phyloP scores from a whole-genome alignment of 495 filamentous ascomycete species.

The Penicillium psychrofluorescens region DNA sequence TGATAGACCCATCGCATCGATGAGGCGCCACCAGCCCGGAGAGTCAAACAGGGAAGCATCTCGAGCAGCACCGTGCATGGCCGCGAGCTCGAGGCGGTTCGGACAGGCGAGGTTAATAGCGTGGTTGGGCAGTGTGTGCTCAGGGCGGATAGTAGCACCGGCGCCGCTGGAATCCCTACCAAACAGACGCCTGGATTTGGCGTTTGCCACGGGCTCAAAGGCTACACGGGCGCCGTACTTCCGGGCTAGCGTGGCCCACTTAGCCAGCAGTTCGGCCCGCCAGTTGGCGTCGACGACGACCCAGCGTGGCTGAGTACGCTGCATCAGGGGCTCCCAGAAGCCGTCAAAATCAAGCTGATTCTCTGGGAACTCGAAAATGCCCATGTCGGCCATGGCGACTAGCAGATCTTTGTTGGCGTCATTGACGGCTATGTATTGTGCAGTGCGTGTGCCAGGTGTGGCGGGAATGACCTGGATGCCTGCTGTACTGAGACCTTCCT shows the following conservation, averaged over 20 bases:
- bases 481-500: slow-evolving; percentile 53
- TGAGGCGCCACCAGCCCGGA: slow-evolving; percentile 62
- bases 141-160: slow-evolving; percentile 20
- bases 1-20: slow-evolving; percentile 64
- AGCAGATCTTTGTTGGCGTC: slow-evolving; percentile 72
- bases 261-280: slow-evolving; percentile 50
- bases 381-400: slow-evolving; percentile 92
- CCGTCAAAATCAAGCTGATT: slow-evolving; percentile 32
- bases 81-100: slow-evolving; percentile 70
- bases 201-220: slow-evolving; percentile 85
- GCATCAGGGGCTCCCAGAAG: slow-evolving; percentile 54
- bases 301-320: slow-evolving; percentile 55
- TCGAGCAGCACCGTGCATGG: slow-evolving; percentile 63
- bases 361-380: slow-evolving; percentile 59
- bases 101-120: slow-evolving; percentile 67
- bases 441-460: slow-evolving; percentile 53
- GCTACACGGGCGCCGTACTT: slow-evolving; percentile 50
- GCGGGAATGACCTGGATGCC: slow-evolving; percentile 53
- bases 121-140: slow-evolving; percentile 50
- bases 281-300: slow-evolving; percentile 82
- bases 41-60: slow-evolving; percentile 58
- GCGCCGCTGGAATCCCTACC: slow-evolving; percentile 13
- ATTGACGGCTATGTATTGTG: slow-evolving; percentile 89
- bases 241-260: slow-evolving; percentile 55
- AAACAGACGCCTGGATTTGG: slow-evolving; percentile 70